Evolutionary conservation across 768 basidiomycete genomes (phyloP).

Genomic region (Hebeloma cylindrosporum): DNA sequence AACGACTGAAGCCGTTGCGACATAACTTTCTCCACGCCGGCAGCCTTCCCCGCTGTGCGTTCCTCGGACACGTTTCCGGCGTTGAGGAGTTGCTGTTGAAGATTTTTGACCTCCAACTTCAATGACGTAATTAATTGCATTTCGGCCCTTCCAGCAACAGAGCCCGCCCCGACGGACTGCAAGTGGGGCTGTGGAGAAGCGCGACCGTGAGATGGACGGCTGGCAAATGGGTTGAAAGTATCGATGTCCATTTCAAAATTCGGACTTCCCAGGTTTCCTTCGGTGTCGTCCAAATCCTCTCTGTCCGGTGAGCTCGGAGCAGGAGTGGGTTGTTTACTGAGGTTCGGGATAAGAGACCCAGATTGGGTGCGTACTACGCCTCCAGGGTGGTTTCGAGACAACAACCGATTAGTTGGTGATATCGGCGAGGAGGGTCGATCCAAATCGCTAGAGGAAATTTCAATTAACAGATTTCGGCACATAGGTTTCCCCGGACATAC

Average conservation of each 20-base stretch:
- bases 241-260: too few species aligned
- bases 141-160: too few species aligned
- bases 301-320: constrained; percentile 37
- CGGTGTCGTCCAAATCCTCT: constrained; percentile 1
- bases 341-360: constrained; percentile 45
- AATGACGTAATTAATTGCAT: constrained; percentile 9
- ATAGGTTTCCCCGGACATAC: constrained; percentile 9
- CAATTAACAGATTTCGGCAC: background rate
- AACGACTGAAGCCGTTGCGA: constrained; percentile 3
- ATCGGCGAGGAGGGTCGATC: background rate
- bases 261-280: too few species aligned
- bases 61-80: too few species aligned
- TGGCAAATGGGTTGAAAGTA: too few species aligned
- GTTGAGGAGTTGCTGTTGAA: too few species aligned
- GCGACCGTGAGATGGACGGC: too few species aligned
- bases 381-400: background rate
- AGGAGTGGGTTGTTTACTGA: constrained; percentile 53
- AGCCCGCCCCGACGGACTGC: too few species aligned
- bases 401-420: background rate
- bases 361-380: constrained; percentile 37
- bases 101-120: constrained; percentile 8
- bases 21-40: constrained; percentile 1
- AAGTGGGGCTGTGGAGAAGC: too few species aligned
- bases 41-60: too few species aligned
- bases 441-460: background rate